These are phyloP conservation scores for Choiromyces venosus DNA, from an alignment of 495 filamentous ascomycete genomes.

Conservation along the genomic window DNA sequence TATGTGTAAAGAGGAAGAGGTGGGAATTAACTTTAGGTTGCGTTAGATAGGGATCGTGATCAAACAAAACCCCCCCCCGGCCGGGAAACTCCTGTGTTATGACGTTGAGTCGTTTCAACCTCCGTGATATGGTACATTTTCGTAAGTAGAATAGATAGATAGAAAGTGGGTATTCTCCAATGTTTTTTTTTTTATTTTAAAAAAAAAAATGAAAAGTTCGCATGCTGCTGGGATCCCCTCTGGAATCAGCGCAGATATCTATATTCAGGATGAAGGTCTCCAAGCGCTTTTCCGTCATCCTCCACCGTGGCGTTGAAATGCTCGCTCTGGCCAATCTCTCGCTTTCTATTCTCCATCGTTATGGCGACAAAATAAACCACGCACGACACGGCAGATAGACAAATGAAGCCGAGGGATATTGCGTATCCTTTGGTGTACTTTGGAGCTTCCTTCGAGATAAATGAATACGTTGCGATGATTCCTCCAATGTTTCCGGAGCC, in stretches of 20 bases:
- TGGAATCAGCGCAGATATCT: conserved; percentile 47
- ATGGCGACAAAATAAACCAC: conserved; percentile 57
- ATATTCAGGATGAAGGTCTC: conserved; percentile 53
- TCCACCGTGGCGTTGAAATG: conserved; percentile 57
- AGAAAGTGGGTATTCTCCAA: neutral
- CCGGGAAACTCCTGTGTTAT: no score
- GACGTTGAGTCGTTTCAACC: no score
- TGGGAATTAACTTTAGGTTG: neutral
- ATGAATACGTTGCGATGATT: conserved; percentile 82
- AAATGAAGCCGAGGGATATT: conserved; percentile 70
- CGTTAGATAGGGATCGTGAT: no score
- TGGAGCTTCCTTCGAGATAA: conserved; percentile 65
- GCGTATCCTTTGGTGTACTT: conserved; percentile 67
- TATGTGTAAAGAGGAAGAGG: neutral
- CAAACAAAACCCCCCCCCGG: no score
- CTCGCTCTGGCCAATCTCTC: conserved; percentile 51
- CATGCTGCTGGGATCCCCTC: no score
- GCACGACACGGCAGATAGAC: conserved; percentile 58
- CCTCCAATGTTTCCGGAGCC: conserved; percentile 91
- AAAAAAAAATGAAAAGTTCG: neutral
- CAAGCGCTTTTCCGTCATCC: conserved; percentile 65
- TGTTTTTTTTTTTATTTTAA: no score
- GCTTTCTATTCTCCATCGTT: conserved; percentile 59
- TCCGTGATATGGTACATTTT: neutral
- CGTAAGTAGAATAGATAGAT: neutral